These are phyloP conservation scores for Choanephora cucurbitarum DNA, from an alignment of 371 early-diverging fungal species.

Conservation along the genomic window DNA sequence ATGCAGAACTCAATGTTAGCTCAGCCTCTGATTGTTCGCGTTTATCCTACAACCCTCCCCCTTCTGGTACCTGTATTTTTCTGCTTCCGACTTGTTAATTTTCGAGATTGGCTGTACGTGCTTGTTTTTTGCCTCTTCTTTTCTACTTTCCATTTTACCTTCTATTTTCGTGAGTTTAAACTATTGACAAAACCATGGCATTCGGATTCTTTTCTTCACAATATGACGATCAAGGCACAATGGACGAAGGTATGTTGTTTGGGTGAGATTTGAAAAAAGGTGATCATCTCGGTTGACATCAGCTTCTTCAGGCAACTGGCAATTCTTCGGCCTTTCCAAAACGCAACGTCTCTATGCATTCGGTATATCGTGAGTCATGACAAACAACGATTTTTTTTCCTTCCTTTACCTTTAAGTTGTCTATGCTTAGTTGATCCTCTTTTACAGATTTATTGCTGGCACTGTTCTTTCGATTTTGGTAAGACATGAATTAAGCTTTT, in stretches of 20 bases:
- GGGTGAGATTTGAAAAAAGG: too few relatives aligned
- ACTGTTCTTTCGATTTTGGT: conserved; percentile 77
- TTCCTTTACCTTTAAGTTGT: too few relatives aligned
- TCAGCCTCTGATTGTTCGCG: too few relatives aligned
- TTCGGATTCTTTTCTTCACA: conserved; percentile 50
- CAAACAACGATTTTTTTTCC: too few relatives aligned
- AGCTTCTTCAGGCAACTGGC: conserved; percentile 40
- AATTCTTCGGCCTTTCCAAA: conserved; percentile 64
- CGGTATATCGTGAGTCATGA: conserved; percentile 69
- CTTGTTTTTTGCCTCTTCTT: conserved; percentile 5
- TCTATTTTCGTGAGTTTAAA: background rate
- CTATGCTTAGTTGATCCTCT: too few relatives aligned
- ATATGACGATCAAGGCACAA: conserved; percentile 47
- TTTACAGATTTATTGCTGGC: conserved; percentile 72
- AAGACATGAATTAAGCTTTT: conserved; percentile 19
- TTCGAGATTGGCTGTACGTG: too few relatives aligned
- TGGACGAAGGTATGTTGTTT: conserved; percentile 49
- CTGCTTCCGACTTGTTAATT: too few relatives aligned
- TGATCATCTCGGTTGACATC: too few relatives aligned
- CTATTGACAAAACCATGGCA: too few relatives aligned
- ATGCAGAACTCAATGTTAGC: too few relatives aligned
- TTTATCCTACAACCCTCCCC: too few relatives aligned
- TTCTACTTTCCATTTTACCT: conserved; percentile 3
- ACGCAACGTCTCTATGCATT: conserved; percentile 91
- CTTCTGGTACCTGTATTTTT: too few relatives aligned